These are phyloP conservation scores for Pisolithus tinctorius DNA, from an alignment of 768 basidiomycete species.

Conservation along the genomic window DNA sequence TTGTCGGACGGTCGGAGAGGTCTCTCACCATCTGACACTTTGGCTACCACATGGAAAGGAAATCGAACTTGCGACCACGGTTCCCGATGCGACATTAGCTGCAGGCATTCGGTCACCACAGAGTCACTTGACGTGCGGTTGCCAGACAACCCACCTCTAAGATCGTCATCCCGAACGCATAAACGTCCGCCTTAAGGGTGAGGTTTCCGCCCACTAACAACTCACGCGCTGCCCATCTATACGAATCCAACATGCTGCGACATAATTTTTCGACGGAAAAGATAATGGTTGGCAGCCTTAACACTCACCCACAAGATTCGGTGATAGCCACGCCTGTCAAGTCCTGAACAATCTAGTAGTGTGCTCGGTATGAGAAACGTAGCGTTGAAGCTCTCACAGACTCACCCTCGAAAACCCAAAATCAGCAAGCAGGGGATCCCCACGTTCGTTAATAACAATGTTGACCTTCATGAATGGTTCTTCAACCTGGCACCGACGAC, in stretches of 20 bases:
- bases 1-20: conserved; percentile 36
- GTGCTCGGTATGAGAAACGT: not conserved
- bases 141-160: conserved; percentile 36
- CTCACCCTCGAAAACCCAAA: conserved; percentile 50
- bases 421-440: conserved; percentile 47
- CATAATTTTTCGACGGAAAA: not conserved
- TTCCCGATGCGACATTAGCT: conserved; percentile 49
- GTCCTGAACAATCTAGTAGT: conserved; percentile 46
- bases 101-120: conserved; percentile 1
- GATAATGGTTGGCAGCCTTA: not conserved
- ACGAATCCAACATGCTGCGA: conserved; percentile 26
- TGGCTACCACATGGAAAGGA: conserved; percentile 46
- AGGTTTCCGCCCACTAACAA: conserved; percentile 44
- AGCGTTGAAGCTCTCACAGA: not conserved
- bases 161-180: conserved; percentile 51
- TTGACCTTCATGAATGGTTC: conserved; percentile 32
- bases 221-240: conserved; percentile 51
- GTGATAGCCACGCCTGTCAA: conserved; percentile 52
- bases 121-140: not conserved
- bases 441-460: conserved; percentile 37
- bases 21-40: conserved; percentile 34
- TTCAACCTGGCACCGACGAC: not conserved
- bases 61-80: conserved; percentile 46
- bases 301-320: conserved; percentile 31
- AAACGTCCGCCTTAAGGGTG: conserved; percentile 44